A percentile compares a stretch with the other conserved stretches of the same genome.
These are phyloP conservation scores for Xylaria polymorpha DNA, from an alignment of 2,329 filamentous ascomycete genomes.

Conservation along the genomic window DNA sequence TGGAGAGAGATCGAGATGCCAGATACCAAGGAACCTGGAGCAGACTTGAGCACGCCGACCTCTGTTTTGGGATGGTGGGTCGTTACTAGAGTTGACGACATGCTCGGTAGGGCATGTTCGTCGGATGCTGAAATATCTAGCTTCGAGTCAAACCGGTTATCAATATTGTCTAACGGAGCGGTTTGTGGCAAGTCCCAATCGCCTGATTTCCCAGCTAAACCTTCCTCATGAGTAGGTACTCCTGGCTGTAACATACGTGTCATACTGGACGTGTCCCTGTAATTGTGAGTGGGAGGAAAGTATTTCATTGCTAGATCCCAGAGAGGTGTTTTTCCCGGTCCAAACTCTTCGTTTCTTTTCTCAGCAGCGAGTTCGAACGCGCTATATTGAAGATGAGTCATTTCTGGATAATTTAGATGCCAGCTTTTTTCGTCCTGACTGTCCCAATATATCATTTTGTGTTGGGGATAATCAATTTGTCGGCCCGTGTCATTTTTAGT, in stretches of 20 bases:
- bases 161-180: constrained; percentile 40
- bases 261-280: constrained; percentile 37
- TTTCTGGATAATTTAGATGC: constrained; percentile 72
- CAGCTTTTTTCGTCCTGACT: constrained; percentile 64
- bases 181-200: constrained; percentile 46
- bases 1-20: constrained; percentile 74
- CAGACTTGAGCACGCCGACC: constrained; percentile 75
- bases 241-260: constrained; percentile 38
- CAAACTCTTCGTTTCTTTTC: constrained; percentile 64
- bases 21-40: constrained; percentile 72
- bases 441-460: constrained; percentile 69
- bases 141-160: constrained; percentile 48
- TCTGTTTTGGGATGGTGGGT: constrained; percentile 53
- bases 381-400: constrained; percentile 69
- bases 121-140: constrained; percentile 55
- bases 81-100: constrained; percentile 52
- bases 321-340: constrained; percentile 61
- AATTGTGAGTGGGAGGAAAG: constrained; percentile 60
- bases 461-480: constrained; percentile 67
- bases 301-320: constrained; percentile 70
- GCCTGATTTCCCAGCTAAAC: constrained; percentile 44
- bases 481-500: constrained; percentile 62
- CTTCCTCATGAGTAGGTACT: constrained; percentile 43
- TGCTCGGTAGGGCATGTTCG: constrained; percentile 53
- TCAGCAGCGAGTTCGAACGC: constrained; percentile 65